phyloP scores from a whole-genome alignment of 2,329 filamentous ascomycete genomes.

The Calonectria montana region DNA sequence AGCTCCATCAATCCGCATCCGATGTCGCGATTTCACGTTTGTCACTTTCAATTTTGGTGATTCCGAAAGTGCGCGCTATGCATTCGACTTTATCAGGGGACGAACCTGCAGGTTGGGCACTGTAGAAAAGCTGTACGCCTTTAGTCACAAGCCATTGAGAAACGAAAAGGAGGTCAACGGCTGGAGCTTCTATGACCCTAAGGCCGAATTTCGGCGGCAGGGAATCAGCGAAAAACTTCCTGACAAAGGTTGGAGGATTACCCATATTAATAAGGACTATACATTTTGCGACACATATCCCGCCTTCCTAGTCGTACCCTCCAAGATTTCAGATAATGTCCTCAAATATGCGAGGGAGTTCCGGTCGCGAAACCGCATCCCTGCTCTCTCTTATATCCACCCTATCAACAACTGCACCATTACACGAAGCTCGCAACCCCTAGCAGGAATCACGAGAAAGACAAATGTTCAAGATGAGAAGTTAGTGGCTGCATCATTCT shows the following conservation, averaged over 20 bases:
- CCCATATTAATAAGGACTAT: slow-evolving; percentile 90
- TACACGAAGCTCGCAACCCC: slow-evolving; percentile 91
- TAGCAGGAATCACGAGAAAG: slow-evolving; percentile 87
- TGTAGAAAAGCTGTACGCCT: slow-evolving; percentile 92
- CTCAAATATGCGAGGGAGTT: slow-evolving; percentile 93
- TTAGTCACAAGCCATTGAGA: slow-evolving; percentile 81
- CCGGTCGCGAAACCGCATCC: slow-evolving; percentile 89
- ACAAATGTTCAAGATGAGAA: slow-evolving; percentile 96
- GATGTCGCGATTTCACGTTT: slow-evolving; percentile 93
- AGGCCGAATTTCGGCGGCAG: slow-evolving; percentile 86
- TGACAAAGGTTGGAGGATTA: slow-evolving; percentile 88
- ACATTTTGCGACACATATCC: slow-evolving; percentile 94
- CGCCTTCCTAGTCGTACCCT: slow-evolving; percentile 83
- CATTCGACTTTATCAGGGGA: slow-evolving; percentile 85
- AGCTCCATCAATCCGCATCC: slow-evolving; percentile 84
- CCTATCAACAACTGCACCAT: slow-evolving; percentile 97
- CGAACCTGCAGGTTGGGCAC: slow-evolving; percentile 85
- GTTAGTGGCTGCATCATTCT: slow-evolving; percentile 91
- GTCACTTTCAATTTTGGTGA: slow-evolving; percentile 89
- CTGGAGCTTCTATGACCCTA: slow-evolving; percentile 87
- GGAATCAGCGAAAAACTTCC: slow-evolving; percentile 85
- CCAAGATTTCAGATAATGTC: slow-evolving; percentile 94
- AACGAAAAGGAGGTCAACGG: slow-evolving; percentile 81
- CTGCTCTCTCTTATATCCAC: slow-evolving; percentile 93
- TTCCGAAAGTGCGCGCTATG: slow-evolving; percentile 80